Evolutionary conservation across 2,329 filamentous ascomycete genomes (phyloP).

Genomic region (Capronia coronata): DNA sequence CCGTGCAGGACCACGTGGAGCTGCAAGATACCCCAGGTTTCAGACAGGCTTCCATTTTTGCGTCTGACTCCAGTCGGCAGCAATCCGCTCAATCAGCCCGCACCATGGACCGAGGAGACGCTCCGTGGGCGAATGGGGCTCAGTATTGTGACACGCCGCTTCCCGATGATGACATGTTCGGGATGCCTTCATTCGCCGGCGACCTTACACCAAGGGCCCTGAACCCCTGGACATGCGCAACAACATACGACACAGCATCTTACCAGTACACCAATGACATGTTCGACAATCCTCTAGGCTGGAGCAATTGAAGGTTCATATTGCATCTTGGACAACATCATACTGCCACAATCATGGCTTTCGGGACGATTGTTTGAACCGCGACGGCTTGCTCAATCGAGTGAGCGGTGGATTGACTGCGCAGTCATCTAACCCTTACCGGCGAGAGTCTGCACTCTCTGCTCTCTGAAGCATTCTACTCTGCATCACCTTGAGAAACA

Average conservation of each 20-base stretch:
- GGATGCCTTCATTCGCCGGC: not conserved
- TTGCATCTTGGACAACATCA: too few species aligned
- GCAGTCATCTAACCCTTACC: too few species aligned
- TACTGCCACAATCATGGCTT: too few species aligned
- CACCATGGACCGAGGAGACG: not conserved
- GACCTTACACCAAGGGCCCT: not conserved
- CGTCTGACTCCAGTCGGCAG: not conserved
- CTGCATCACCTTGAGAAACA: too few species aligned
- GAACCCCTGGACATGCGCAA: not conserved
- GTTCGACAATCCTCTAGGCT: not conserved
- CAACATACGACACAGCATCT: not conserved
- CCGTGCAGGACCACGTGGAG: not conserved
- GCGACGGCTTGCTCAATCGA: too few species aligned
- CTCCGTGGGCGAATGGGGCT: not conserved
- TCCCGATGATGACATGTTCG: not conserved
- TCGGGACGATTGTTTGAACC: too few species aligned
- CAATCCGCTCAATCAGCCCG: not conserved
- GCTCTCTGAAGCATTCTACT: too few species aligned
- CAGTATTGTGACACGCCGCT: not conserved
- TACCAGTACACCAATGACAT: not conserved
- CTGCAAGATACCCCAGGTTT: not conserved
- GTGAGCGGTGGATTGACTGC: too few species aligned
- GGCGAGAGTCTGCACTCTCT: too few species aligned
- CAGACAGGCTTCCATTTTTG: not conserved
- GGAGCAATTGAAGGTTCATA: not conserved